Evolutionary conservation across 73 alveolate genomes (phyloP), one percentile per base, ranked within the genome.

Genomic region (Paramecium caudatum): DNA sequence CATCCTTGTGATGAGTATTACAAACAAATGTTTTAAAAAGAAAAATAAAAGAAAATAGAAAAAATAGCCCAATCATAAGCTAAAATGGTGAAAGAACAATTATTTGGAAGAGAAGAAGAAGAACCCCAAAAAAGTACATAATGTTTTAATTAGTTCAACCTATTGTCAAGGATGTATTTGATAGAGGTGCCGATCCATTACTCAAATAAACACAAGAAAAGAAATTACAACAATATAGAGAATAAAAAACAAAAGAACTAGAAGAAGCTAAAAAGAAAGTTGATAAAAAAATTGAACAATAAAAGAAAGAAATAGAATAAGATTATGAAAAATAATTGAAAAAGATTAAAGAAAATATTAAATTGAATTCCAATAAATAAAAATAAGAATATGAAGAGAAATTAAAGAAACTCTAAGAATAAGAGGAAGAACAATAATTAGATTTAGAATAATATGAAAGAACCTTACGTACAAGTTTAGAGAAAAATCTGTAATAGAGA

Each of bases 1-100:
- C 98, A 96, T 86, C 99, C 99, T 0, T 95, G 98, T 82, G 99
- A 96, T 85, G 97, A 91, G 81, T 92, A 91, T 92, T 95, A 96
- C 46, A 90, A 91, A 90, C 50, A 90, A 48, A 70, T 91, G 91
- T 91, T 74, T 91, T 32, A 36, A 19, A 47, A 91, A 47, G 98
- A 93, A 46, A 93, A 83, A 74, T 63, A 48, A 27, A 91, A 90
- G 43, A 33, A 39, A 50, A 27, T 91, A 21, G 82, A 91, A 62
- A 94, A 93, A 88, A 65, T 81, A 34, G 95, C 70, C 25, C 16
- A 33, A 37, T 21, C 47, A 0, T 74, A 81, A 61, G 93, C 82
- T 10, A 41, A 70, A 46, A 62, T 70, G 25, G 88, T 91, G 21
- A 86, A 91, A 90, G 85, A 91, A 65, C 47, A 87, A 70, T 70